Base-by-base conservation (phyloP, 805 yeast genomes). In the Metahyphopichia silvanorum region DNA sequence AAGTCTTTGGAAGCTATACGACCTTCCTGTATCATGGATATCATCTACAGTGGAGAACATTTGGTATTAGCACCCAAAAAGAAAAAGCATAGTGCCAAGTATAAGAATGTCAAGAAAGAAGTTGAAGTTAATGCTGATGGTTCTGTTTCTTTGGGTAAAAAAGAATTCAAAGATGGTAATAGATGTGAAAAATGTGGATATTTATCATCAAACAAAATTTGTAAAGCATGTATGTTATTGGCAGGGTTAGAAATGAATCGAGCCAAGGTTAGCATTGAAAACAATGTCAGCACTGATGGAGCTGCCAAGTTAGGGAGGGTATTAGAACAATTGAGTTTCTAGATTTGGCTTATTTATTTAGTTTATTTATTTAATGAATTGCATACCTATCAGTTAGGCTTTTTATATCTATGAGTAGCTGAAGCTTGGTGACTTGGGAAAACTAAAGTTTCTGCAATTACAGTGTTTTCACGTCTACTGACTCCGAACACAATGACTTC, bases 21-120 rank as follows among this genome's bases (percentile, higher is more conserved):
- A 46, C 96, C 98, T 11, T 80, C 93, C 22, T 83, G 96, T 50
- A 93, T 93, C 35, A 77, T 93, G 55, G 99, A 93, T 60, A 86
- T 93, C 34, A 93, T 93, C 20, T 84, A 85, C 44, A 85, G 95
- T 43, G 98, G 99, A 21, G 98, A 93, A 59, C 81, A 79, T 40
- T 74, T 89, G 43, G 79, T 76, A 21, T 59, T 89, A 29, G 74
- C 76, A 43, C 76, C 76, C 21, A 79, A 72, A 53, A 77, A 71
- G 51, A 64, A 66, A 41, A 63, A 57, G 38, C 38, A 37, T n/a
- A 70, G 73, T 35, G 52, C 45, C 13, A 52, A 50, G 35, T 61
- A 53, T 44, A 58, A 63, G 34, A 54, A 43, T 30, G 19, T 37
- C 25, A 25, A 33, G 24, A 29, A 44, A 25, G 84, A 77, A 43